A percentile compares a stretch with the other conserved stretches of the same genome.
Conservation (phyloP, 177 flowering plant species). For the Tripterygium wilfordii region DNA sequence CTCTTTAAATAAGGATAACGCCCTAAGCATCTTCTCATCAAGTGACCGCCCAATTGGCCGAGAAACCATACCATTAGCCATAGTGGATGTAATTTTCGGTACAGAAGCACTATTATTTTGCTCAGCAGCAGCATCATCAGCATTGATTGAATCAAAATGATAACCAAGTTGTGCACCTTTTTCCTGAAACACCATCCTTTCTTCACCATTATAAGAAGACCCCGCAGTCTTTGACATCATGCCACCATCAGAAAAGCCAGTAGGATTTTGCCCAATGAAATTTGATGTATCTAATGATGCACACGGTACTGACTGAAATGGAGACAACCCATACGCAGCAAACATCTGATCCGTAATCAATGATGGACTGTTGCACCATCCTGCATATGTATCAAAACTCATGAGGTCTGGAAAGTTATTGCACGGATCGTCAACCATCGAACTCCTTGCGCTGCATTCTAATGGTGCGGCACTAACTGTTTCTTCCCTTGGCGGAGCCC, state of each 20-base stretch:
- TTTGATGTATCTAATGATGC: conserved; percentile 22
- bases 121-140: conserved; percentile 13
- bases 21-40: conserved; percentile 72
- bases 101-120: conserved; percentile 8
- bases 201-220: conserved; percentile 19
- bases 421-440: conserved; percentile 21
- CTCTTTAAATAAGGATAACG: conserved; percentile 54
- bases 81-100: conserved; percentile 6
- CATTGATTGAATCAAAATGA: conserved; percentile 16
- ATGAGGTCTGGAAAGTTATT: conserved; percentile 26
- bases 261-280: conserved; percentile 19
- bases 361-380: conserved; percentile 36
- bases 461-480: conserved; percentile 19
- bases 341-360: conserved; percentile 34
- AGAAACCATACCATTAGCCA: conserved; percentile 23
- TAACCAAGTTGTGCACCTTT: conserved; percentile 13
- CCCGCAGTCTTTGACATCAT: conserved; percentile 15
- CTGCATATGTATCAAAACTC: conserved; percentile 37
- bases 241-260: conserved; percentile 13
- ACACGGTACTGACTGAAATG: conserved; percentile 26
- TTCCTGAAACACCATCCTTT: conserved; percentile 18
- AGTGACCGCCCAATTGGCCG: conserved; percentile 43
- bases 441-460: conserved; percentile 20
- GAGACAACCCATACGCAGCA: conserved; percentile 21
- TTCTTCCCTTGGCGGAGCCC: conserved; percentile 30